Evolutionary conservation across 257 asterid species (phyloP).

Genomic region (Gentiana dahurica): DNA sequence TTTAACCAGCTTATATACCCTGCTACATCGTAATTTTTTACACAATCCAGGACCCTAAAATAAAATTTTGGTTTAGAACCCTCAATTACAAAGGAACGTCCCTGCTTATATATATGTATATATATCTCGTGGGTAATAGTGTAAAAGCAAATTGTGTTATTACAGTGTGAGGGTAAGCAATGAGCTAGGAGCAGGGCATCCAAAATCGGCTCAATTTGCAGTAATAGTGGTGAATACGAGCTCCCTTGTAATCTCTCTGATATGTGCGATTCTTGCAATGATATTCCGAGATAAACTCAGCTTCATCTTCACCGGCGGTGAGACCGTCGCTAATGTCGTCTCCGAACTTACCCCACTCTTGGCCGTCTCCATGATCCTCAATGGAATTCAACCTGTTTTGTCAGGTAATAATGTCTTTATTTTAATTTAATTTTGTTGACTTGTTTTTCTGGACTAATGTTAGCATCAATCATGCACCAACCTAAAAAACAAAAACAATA

Average conservation of each 20-base stretch:
- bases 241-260: conserved; percentile 8
- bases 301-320: conserved; percentile 34
- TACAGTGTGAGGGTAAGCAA: conserved; percentile 23
- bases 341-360: conserved; percentile 49
- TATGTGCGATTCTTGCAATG: conserved; percentile 11
- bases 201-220: conserved; percentile 19
- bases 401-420: conserved; percentile 30
- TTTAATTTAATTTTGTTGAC: background rate
- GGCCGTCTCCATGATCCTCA: conserved; percentile 43
- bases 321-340: conserved; percentile 43
- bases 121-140: too few relatives aligned
- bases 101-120: too few relatives aligned
- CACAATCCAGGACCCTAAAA: too few relatives aligned
- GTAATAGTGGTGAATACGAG: conserved; percentile 13
- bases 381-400: conserved; percentile 65
- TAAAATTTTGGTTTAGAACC: too few relatives aligned
- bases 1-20: too few relatives aligned
- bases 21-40: too few relatives aligned
- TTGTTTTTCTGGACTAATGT: background rate
- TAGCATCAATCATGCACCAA: background rate
- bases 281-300: conserved; percentile 14
- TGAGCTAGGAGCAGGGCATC: conserved; percentile 25
- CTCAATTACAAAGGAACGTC: too few relatives aligned
- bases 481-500: too few relatives aligned
- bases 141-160: too few relatives aligned